Conservation (phyloP, 2,329 filamentous ascomycete species). For the Fusarium newnesense region DNA sequence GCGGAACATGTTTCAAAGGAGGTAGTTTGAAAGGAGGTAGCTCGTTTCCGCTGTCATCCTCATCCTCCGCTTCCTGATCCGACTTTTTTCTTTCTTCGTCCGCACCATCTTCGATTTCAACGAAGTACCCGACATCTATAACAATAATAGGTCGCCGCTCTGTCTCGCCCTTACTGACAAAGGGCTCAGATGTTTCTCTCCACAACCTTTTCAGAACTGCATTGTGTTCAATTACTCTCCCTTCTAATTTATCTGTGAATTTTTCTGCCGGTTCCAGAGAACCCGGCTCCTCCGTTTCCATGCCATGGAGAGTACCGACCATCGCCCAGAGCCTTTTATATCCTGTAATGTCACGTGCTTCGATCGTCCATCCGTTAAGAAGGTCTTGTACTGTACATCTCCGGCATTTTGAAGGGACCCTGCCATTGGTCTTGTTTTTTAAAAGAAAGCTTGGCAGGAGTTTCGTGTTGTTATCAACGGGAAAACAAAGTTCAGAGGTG, state of each 20-base stretch:
- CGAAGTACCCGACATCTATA: not conserved
- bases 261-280: not conserved
- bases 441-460: conserved; percentile 5
- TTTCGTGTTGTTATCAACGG: not conserved
- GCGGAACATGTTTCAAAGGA: no score
- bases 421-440: not conserved
- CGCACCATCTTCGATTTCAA: not conserved
- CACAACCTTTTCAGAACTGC: not conserved
- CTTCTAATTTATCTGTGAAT: not conserved
- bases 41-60: not conserved
- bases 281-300: not conserved
- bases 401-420: conserved; percentile 18
- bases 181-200: conserved; percentile 3
- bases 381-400: conserved; percentile 10
- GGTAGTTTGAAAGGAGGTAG: no score
- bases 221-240: not conserved
- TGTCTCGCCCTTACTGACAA: not conserved
- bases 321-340: not conserved
- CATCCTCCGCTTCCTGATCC: not conserved
- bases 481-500: not conserved
- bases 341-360: not conserved
- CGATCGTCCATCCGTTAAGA: conserved; percentile 21
- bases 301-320: not conserved
- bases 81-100: not conserved
- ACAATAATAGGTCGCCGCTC: no score